phyloP scores from a whole-genome alignment of 2,329 filamentous ascomycete genomes.

The Ampelomyces quisqualis region DNA sequence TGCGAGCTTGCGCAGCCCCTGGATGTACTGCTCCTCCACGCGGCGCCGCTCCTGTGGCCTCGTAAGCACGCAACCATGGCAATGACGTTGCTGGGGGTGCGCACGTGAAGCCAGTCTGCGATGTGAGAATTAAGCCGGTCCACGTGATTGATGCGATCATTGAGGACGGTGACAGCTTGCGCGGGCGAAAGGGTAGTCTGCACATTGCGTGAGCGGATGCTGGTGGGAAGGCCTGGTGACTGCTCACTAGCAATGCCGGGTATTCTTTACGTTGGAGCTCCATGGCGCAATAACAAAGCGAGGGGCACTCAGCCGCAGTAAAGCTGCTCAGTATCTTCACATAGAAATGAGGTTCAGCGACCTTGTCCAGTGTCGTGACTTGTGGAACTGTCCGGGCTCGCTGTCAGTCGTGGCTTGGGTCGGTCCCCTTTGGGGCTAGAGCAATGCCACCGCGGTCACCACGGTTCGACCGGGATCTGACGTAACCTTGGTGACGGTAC shows the following conservation, averaged over 20 bases:
- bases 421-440: conserved; percentile 25
- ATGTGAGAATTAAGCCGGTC: conserved; percentile 84
- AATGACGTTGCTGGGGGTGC: conserved; percentile 16
- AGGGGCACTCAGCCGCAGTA: conserved; percentile 33
- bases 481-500: conserved; percentile 18
- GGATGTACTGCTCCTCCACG: conserved; percentile 86
- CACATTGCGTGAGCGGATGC: conserved; percentile 31
- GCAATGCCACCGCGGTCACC: conserved; percentile 4
- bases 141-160: conserved; percentile 85
- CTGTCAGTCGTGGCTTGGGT: conserved; percentile 31
- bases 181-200: conserved; percentile 78
- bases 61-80: conserved; percentile 20
- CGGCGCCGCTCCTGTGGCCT: conserved; percentile 77
- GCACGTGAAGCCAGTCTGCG: conserved; percentile 96
- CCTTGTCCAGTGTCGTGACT: conserved; percentile 32
- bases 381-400: conserved; percentile 34
- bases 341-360: conserved; percentile 30
- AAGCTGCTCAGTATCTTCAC: conserved; percentile 25
- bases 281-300: conserved; percentile 35
- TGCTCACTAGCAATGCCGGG: conserved; percentile 82
- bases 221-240: conserved; percentile 16
- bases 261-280: conserved; percentile 85
- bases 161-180: conserved; percentile 78
- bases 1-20: conserved; percentile 76
- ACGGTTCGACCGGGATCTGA: conserved; percentile 16